phyloP scores from a whole-genome alignment of 31 red algal genomes.

The Bonnemaisonia californica region DNA sequence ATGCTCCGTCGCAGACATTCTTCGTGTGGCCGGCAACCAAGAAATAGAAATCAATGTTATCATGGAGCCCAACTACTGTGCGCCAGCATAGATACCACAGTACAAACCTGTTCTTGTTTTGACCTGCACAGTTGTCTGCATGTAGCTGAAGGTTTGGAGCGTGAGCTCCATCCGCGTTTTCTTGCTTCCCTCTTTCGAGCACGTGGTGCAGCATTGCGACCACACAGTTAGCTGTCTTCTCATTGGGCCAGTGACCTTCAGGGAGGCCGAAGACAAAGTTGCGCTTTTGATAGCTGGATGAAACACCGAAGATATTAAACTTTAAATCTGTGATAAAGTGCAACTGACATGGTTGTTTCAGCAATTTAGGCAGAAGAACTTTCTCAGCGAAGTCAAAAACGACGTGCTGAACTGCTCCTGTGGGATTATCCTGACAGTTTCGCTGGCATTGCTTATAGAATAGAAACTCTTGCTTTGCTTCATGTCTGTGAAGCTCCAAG shows the following conservation, averaged over 20 bases:
- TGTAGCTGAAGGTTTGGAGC: neutral
- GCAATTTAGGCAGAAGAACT: neutral
- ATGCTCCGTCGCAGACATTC: slow-evolving; percentile 27
- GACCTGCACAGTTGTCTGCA: slow-evolving; percentile 36
- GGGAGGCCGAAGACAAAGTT: too few species aligned
- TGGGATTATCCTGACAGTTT: neutral
- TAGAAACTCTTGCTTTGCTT: neutral
- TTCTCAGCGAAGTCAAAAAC: slow-evolving; percentile 29
- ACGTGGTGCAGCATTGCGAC: neutral
- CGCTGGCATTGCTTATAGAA: neutral
- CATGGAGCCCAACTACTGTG: too few species aligned
- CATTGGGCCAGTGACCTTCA: too few species aligned
- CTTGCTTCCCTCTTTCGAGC: neutral
- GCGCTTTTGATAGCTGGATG: too few species aligned
- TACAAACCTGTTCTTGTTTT: slow-evolving; percentile 34
- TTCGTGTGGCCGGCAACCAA: slow-evolving; percentile 29
- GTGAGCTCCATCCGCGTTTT: too few species aligned
- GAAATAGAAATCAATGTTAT: slow-evolving; percentile 22
- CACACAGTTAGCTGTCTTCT: too few species aligned
- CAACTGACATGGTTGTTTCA: slow-evolving; percentile 7
- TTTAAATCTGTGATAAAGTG: slow-evolving; percentile 18
- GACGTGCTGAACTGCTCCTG: neutral
- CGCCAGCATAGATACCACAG: slow-evolving; percentile 12
- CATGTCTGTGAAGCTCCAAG: neutral
- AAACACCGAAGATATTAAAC: slow-evolving; percentile 20